Evolutionary conservation across 2,329 filamentous ascomycete genomes (phyloP).

Genomic region (Colletotrichum gigasporum): DNA sequence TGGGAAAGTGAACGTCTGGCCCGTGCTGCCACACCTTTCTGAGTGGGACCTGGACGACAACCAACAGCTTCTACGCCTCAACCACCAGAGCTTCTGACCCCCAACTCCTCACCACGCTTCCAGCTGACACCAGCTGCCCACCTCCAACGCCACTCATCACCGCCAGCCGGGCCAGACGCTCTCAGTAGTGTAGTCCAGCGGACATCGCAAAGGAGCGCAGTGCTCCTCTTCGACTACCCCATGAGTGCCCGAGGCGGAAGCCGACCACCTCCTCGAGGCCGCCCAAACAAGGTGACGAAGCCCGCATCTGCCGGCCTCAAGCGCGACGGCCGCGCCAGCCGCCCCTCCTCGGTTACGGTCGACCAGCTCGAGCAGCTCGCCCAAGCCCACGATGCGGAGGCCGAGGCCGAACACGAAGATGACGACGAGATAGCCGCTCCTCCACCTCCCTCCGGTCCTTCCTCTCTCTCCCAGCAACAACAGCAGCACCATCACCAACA

Average conservation of each 20-base stretch:
- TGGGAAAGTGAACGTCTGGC: conserved; percentile 35
- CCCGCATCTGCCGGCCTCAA: conserved; percentile 35
- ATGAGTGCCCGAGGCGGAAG: conserved; percentile 34
- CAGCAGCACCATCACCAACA: conserved; percentile 34
- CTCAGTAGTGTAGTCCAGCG: conserved; percentile 25
- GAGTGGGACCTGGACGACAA: conserved; percentile 22
- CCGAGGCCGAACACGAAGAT: conserved; percentile 34
- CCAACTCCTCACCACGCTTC: conserved; percentile 22
- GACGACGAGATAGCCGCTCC: conserved; percentile 26
- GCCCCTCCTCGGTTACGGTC: conserved; percentile 40
- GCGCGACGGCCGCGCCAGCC: conserved; percentile 37
- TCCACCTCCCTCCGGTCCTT: not conserved
- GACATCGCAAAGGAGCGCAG: conserved; percentile 25
- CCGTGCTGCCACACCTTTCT: conserved; percentile 27
- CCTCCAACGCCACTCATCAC: conserved; percentile 23
- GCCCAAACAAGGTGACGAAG: conserved; percentile 56
- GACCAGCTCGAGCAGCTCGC: conserved; percentile 44
- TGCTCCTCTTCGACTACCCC: conserved; percentile 8
- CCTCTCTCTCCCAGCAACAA: conserved; percentile 30
- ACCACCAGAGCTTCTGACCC: conserved; percentile 25
- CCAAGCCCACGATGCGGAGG: conserved; percentile 34
- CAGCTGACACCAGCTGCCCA: conserved; percentile 33
- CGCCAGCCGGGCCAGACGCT: conserved; percentile 12
- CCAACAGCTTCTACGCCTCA: conserved; percentile 19
- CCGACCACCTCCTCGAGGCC: conserved; percentile 44